Base-by-base conservation (phyloP, 495 filamentous ascomycete species). In the Penicillium atrosanguineum region DNA sequence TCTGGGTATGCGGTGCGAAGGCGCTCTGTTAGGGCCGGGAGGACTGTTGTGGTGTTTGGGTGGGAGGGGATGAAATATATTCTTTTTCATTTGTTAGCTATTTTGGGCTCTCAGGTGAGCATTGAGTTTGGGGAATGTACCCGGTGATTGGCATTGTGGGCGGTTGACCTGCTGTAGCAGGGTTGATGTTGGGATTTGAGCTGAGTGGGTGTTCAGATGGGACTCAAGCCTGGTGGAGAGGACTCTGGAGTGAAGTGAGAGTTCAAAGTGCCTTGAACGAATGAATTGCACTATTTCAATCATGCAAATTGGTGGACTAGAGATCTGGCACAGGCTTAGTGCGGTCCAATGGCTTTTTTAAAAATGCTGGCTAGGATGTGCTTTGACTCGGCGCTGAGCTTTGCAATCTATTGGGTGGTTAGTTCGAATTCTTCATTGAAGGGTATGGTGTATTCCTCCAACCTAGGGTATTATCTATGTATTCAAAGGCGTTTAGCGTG, bases 51-150 rank as follows among this genome's bases (percentile, higher is more conserved):
- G 40, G 71, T 57, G 51, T 73, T 75, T 39, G 74, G 71, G 42
- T 69, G 70, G 12, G 75, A 72, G 34, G 74, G 75, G 48, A 76
- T 72, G 61, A 77, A 77, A 62, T 71, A 76, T 56, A 78, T 69
- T 7, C 75, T 78, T 45, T 29, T 20, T 50, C 4, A 2, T 11
- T 20, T 20, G 49, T 58, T 53, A 37, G 19, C 6, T 18, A 45
- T 45, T 60, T 51, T 50, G 44, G 20, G 19, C 15, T 14, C 1
- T 23, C 23, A 5, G 5, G 15, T 46, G 53, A 43, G 29, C 3
- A 44, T 37, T 36, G 2, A 0, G 25, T 37, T 45, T 18, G 4
- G 26, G 31, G 39, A 23, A 25, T 46, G 45, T 72, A 71, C 68
- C 69, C 67, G 44, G 68, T 69, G 46, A 68, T 63, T 48, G 69